Percentiles rank a stretch among this genome's conserved stretches.
phyloP scores from a whole-genome alignment of 257 asterid genomes.

The Rubia yunnanensis region DNA sequence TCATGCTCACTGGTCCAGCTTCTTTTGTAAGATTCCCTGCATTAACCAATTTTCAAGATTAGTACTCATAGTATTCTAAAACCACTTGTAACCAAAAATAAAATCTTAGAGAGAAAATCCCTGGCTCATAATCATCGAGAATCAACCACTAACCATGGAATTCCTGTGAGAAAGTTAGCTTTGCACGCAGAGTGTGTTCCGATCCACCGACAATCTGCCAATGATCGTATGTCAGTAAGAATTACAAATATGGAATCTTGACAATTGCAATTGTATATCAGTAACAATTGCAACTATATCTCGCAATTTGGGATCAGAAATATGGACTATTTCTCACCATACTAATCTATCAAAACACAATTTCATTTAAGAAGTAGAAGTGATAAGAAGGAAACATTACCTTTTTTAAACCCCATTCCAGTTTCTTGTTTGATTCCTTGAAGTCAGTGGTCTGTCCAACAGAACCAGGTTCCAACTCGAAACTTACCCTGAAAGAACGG shows the following conservation, averaged over 20 bases:
- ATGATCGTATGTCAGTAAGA: conserved; percentile 22
- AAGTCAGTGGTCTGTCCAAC: conserved; percentile 91
- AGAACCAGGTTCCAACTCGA: conserved; percentile 87
- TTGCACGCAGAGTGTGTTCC: conserved; percentile 88
- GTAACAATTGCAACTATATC: conserved; percentile 9
- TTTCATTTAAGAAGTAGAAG: neutral
- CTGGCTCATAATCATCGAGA: conserved; percentile 6
- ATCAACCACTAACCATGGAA: conserved; percentile 50
- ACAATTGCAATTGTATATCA: conserved; percentile 21
- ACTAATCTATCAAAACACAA: neutral
- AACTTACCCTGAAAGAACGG: conserved; percentile 56
- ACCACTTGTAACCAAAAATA: neutral
- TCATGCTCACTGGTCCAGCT: conserved; percentile 99
- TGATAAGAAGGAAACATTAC: conserved; percentile 29
- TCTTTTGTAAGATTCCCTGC: conserved; percentile 93
- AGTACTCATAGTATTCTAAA: neutral
- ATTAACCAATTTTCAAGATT: conserved; percentile 11
- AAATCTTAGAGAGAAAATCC: neutral
- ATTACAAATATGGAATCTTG: neutral
- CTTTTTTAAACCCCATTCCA: conserved; percentile 96
- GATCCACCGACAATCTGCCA: conserved; percentile 88
- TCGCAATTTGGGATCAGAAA: neutral
- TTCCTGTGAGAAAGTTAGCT: conserved; percentile 88
- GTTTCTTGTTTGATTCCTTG: conserved; percentile 75
- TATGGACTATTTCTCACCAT: neutral